Conservation (phyloP, 352 stramenopile species). For the Pythium graminicola region DNA sequence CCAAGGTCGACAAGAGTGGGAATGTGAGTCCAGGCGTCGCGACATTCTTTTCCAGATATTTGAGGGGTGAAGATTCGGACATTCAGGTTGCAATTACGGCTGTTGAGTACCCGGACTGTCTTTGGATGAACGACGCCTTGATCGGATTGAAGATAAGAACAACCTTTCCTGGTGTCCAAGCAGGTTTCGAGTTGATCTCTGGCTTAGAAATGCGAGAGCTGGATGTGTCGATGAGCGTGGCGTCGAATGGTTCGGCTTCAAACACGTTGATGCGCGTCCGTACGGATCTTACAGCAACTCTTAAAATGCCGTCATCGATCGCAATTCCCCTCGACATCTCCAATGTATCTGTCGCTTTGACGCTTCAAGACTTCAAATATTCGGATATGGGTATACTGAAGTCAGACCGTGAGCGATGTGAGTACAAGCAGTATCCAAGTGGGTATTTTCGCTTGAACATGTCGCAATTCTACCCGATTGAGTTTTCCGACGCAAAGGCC, state of each 20-base stretch:
- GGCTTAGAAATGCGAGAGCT: conserved; percentile 61
- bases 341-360: conserved; percentile 55
- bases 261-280: conserved; percentile 71
- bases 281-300: conserved; percentile 52
- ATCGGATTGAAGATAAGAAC: conserved; percentile 55
- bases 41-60: conserved; percentile 64
- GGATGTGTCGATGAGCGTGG: conserved; percentile 42
- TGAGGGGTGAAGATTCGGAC: conserved; percentile 46
- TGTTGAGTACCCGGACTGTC: conserved; percentile 42
- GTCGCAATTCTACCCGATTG: conserved; percentile 56
- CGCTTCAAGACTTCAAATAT: conserved; percentile 34
- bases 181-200: conserved; percentile 58
- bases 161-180: conserved; percentile 49
- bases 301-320: conserved; percentile 71
- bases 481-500: conserved; percentile 33
- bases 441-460: conserved; percentile 71
- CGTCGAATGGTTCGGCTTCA: conserved; percentile 13
- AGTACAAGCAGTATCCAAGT: conserved; percentile 51
- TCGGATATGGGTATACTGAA: conserved; percentile 40
- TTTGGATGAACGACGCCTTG: conserved; percentile 60
- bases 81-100: conserved; percentile 44
- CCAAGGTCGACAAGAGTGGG: conserved; percentile 32
- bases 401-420: conserved; percentile 45
- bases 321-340: conserved; percentile 58
- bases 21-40: conserved; percentile 43